These are phyloP conservation scores for Fusarium metavorans DNA, from an alignment of 2,329 filamentous ascomycete genomes.

Conservation along the genomic window DNA sequence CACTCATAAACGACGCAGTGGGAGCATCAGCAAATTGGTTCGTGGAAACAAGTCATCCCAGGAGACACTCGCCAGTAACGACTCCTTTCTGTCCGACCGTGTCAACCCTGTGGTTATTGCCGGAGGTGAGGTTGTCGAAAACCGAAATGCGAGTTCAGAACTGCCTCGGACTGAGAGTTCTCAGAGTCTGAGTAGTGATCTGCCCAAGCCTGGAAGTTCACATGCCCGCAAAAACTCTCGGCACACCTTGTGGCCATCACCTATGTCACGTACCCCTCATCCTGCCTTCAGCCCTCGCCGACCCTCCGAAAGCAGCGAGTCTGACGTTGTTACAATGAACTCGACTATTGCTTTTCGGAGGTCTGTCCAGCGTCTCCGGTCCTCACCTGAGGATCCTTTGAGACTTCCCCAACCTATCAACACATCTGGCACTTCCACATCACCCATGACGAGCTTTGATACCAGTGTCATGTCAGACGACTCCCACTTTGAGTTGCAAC, in stretches of 20 bases:
- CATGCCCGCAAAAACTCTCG: constrained; percentile 56
- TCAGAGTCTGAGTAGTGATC: constrained; percentile 57
- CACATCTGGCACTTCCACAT: constrained; percentile 54
- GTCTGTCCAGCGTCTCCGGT: constrained; percentile 64
- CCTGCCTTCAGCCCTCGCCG: constrained; percentile 48
- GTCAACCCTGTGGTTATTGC: constrained; percentile 76
- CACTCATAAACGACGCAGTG: constrained; percentile 71
- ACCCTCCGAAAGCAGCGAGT: constrained; percentile 69
- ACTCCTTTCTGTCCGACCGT: constrained; percentile 70
- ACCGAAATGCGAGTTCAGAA: constrained; percentile 66
- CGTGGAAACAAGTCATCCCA: constrained; percentile 63
- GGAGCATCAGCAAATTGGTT: constrained; percentile 63
- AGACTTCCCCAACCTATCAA: constrained; percentile 67
- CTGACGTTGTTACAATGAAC: constrained; percentile 61
- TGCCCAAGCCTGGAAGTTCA: constrained; percentile 54
- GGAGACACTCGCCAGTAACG: constrained; percentile 63
- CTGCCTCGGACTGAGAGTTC: constrained; percentile 63
- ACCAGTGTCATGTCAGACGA: constrained; percentile 70
- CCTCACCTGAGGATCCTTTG: constrained; percentile 58
- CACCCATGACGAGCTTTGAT: constrained; percentile 68
- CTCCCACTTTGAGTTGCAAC: constrained; percentile 58
- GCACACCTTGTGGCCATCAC: constrained; percentile 66
- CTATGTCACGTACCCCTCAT: constrained; percentile 56
- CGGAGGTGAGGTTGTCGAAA: constrained; percentile 72
- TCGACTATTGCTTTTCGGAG: constrained; percentile 67